Percentiles rank a stretch among this genome's conserved stretches.
phyloP scores from a whole-genome alignment of 441 rosid genomes.

The Euphorbia celastroides region DNA sequence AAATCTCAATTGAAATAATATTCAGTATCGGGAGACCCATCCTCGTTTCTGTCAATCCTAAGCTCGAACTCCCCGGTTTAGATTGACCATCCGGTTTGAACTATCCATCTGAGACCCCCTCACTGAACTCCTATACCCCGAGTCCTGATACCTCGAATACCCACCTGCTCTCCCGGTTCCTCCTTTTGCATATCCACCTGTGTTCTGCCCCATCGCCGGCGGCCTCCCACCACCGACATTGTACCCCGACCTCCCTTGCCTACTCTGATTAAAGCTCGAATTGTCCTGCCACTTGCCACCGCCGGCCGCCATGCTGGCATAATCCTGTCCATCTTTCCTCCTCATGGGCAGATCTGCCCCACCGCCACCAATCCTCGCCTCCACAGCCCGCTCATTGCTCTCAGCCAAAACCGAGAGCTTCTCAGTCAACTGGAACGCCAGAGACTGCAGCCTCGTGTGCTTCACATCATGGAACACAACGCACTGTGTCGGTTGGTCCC shows the following conservation, averaged over 20 bases:
- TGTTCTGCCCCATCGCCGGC: constrained; percentile 31
- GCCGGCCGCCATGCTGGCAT: constrained; percentile 36
- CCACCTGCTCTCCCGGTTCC: constrained; percentile 57
- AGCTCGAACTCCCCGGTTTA: constrained; percentile 44
- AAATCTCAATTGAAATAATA: not conserved
- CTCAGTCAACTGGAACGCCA: constrained; percentile 75
- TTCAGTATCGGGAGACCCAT: no score
- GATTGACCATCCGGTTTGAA: constrained; percentile 67
- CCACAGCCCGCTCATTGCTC: constrained; percentile 65
- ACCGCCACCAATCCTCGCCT: constrained; percentile 56
- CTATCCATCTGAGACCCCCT: constrained; percentile 60
- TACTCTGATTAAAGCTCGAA: constrained; percentile 41
- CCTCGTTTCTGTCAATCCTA: constrained; percentile 15
- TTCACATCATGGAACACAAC: constrained; percentile 63
- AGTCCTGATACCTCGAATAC: constrained; percentile 26
- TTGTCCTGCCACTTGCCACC: constrained; percentile 76
- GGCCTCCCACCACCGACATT: constrained; percentile 38
- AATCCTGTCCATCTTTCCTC: constrained; percentile 67
- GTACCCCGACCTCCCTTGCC: constrained; percentile 54
- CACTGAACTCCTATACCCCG: constrained; percentile 24
- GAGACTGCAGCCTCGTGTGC: constrained; percentile 57
- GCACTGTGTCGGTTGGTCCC: constrained; percentile 83
- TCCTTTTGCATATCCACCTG: constrained; percentile 41
- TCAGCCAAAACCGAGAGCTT: constrained; percentile 54
- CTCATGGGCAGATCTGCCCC: constrained; percentile 55